Base-by-base conservation (phyloP, 2,329 filamentous ascomycete species). In the Pseudogymnoascus sp. region DNA sequence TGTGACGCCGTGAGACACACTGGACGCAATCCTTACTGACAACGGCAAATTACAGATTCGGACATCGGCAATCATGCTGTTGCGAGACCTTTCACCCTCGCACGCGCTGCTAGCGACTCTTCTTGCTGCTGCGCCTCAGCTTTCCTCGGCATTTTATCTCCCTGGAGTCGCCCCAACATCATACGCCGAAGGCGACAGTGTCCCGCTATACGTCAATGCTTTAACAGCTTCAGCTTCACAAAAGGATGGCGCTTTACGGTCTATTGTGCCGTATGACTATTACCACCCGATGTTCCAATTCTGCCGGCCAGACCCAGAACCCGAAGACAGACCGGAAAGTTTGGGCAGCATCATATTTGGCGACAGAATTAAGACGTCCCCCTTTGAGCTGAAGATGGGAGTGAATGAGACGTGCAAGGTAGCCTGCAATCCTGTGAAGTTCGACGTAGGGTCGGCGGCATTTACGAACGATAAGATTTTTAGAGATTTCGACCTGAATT, bases 341-440 rank as follows among this genome's bases (percentile, higher is more conserved):
- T 77, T 99, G 67, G 95, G 95, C 23, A 97, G 93, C 80, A 99
- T 99, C 73, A 78, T 99, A 61, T 99, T 99, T 71, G 95, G 95
- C 69, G 95, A 99, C 77, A 86, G 95, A 64, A 99, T 99, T 78
- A 91, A 91, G 78, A 96, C 91, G n/a, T 97, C 93, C 37, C 91
- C 93, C 0, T 96, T 96, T 73, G 86, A 96, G 73, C 80, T 97
- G 66, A 84, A 86, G 69, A 97, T 99, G 93, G 86, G 78, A 63
- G 79, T 86, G 67, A 95, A 99, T 74, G 90, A 97, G 76, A 87
- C 87, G 0, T 99, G 95, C 80, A 95, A 93, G 75, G 76, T 83
- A 14, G 80, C 96, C 2, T 99, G 95, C 76, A 78, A 81, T 29
- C 80, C 83, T 45, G 81, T 82, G 42, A 89, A 86, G 21, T 88